Evolutionary conservation across 2,329 filamentous ascomycete species (phyloP).

Genomic region (Sphaerulina populicola): DNA sequence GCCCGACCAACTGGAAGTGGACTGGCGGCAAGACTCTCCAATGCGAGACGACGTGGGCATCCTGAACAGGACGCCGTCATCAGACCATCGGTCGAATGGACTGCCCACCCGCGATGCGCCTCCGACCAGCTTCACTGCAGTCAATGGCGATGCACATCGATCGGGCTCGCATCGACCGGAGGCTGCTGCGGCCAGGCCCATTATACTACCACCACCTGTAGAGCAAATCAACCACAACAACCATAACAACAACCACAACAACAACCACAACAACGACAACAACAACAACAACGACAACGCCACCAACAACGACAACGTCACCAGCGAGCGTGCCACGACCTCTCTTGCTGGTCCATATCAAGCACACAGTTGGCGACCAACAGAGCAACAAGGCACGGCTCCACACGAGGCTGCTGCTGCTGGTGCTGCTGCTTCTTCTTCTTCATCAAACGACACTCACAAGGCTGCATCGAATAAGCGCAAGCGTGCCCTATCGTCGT

Average conservation of each 20-base stretch:
- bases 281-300: no score
- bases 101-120: constrained; percentile 15
- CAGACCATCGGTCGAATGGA: constrained; percentile 14
- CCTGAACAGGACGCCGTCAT: constrained; percentile 15
- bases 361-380: constrained; percentile 21
- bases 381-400: constrained; percentile 6
- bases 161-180: constrained; percentile 17
- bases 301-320: background rate
- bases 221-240: background rate
- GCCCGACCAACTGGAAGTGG: constrained; percentile 12
- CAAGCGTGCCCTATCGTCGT: constrained; percentile 19
- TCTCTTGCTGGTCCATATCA: constrained; percentile 8
- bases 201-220: constrained; percentile 7
- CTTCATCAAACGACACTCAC: constrained; percentile 1
- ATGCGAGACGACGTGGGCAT: constrained; percentile 21
- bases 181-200: constrained; percentile 5
- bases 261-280: no score
- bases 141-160: constrained; percentile 25
- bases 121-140: constrained; percentile 28
- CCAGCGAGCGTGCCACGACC: background rate
- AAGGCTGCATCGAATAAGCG: constrained; percentile 16
- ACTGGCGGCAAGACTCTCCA: constrained; percentile 14
- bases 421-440: no score
- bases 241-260: no score
- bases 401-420: background rate